A percentile compares a stretch with the other conserved stretches of the same genome.
phyloP scores from a whole-genome alignment of 179 eudicot genomes.

The Beta macrorhiza region DNA sequence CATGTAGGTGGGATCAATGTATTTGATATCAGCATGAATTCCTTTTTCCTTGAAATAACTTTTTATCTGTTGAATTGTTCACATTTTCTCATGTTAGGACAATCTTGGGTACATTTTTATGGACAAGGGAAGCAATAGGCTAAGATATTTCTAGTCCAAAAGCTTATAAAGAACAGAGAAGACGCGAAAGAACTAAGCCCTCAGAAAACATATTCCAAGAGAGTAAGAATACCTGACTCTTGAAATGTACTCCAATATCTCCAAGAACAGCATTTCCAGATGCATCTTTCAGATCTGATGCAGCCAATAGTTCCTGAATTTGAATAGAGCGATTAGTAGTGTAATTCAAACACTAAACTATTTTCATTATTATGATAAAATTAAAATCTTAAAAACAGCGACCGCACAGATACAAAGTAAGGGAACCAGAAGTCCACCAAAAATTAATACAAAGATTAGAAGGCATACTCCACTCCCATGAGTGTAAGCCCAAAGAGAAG shows the following conservation, averaged over 20 bases:
- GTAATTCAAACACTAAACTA: not conserved
- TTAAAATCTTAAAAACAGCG: too few relatives aligned
- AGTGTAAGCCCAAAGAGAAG: too few relatives aligned
- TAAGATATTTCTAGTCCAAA: not conserved
- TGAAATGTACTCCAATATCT: conserved; percentile 44
- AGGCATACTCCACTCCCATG: too few relatives aligned
- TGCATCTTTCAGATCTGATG: conserved; percentile 41
- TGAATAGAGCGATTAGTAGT: not conserved
- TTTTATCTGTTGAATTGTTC: conserved; percentile 36
- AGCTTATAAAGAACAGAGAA: not conserved
- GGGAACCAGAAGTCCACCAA: too few relatives aligned
- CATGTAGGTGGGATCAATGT: conserved; percentile 53
- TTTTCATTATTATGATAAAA: too few relatives aligned
- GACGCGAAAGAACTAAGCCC: not conserved
- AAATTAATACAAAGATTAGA: too few relatives aligned
- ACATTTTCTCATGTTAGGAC: not conserved
- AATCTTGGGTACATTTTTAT: not conserved
- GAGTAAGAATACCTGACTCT: conserved; percentile 28
- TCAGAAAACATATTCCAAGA: not conserved
- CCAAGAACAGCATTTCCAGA: conserved; percentile 50
- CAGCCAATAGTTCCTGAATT: conserved; percentile 39
- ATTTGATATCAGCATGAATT: conserved; percentile 45
- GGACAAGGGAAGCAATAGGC: not conserved
- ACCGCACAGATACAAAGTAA: too few relatives aligned
- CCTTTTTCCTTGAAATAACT: conserved; percentile 38